Evolutionary conservation across 2,329 filamentous ascomycete species (phyloP).

Genomic region (Colletotrichum cereale): DNA sequence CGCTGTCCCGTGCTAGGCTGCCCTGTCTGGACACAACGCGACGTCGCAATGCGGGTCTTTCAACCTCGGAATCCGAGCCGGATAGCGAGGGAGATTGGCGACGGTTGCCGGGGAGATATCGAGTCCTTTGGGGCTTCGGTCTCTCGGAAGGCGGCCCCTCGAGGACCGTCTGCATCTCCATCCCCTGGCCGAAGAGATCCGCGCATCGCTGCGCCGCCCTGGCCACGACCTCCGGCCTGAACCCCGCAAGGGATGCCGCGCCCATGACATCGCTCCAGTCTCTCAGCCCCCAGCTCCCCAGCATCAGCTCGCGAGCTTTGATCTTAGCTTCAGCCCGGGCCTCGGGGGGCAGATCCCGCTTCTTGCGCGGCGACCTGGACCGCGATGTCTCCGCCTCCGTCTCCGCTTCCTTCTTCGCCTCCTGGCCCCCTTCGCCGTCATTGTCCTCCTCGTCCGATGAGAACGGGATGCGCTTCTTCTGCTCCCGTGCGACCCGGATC

Average conservation of each 20-base stretch:
- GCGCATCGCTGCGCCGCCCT: slow-evolving; percentile 81
- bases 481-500: slow-evolving; percentile 60
- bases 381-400: slow-evolving; percentile 17
- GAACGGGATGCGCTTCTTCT: slow-evolving; percentile 37
- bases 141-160: slow-evolving; percentile 46
- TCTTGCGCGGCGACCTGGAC: slow-evolving; percentile 41
- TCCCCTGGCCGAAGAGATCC: slow-evolving; percentile 78
- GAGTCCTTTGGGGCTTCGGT: slow-evolving; percentile 24
- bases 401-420: slow-evolving; percentile 12
- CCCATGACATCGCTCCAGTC: slow-evolving; percentile 92
- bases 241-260: slow-evolving; percentile 80
- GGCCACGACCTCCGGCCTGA: slow-evolving; percentile 73
- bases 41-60: slow-evolving; percentile 42
- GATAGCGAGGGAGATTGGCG: neutral
- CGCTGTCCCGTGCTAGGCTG: slow-evolving; percentile 46
- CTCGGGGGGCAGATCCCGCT: slow-evolving; percentile 25
- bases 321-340: slow-evolving; percentile 39
- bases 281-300: slow-evolving; percentile 61
- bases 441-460: slow-evolving; percentile 41
- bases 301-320: slow-evolving; percentile 44
- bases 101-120: slow-evolving; percentile 2
- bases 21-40: slow-evolving; percentile 48
- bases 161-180: slow-evolving; percentile 71
- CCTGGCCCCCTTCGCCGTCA: slow-evolving; percentile 36
- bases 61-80: slow-evolving; percentile 22